A percentile compares a stretch with the other conserved stretches of the same genome.
These are phyloP conservation scores for Salvia rosmarinus DNA, from an alignment of 257 asterid genomes.

Conservation along the genomic window DNA sequence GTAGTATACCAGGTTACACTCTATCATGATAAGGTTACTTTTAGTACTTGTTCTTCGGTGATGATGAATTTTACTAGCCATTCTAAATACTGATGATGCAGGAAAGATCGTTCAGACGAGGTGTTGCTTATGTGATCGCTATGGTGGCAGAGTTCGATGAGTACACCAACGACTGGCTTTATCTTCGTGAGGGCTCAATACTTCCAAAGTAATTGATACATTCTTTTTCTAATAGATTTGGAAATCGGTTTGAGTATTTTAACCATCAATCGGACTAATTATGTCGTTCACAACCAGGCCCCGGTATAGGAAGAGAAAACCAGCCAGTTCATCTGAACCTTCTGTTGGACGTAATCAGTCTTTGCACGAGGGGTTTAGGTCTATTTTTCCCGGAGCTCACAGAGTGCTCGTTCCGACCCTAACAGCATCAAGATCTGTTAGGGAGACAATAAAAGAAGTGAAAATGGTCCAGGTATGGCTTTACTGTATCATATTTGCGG, in stretches of 20 bases:
- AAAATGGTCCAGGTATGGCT: constrained; percentile 86
- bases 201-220: constrained; percentile 73
- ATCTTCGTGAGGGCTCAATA: constrained; percentile 88
- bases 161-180: constrained; percentile 95
- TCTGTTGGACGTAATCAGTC: constrained; percentile 52
- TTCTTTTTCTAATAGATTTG: not conserved
- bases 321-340: constrained; percentile 53
- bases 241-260: not conserved
- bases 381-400: constrained; percentile 59
- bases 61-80: not conserved
- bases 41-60: not conserved
- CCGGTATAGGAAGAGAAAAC: constrained; percentile 61
- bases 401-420: constrained; percentile 65
- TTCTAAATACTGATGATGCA: constrained; percentile 39
- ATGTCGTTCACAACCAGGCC: constrained; percentile 62
- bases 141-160: constrained; percentile 97
- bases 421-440: constrained; percentile 82
- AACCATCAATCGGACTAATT: constrained; percentile 25
- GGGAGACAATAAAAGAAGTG: constrained; percentile 87
- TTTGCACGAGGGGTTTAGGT: constrained; percentile 44
- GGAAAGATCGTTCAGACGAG: constrained; percentile 87
- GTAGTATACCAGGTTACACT: constrained; percentile 78
- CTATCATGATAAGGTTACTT: not conserved
- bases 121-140: constrained; percentile 76
- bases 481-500: not conserved